Base-by-base conservation (phyloP, 208 protist species). In the Acanthamoeba triangularis region DNA sequence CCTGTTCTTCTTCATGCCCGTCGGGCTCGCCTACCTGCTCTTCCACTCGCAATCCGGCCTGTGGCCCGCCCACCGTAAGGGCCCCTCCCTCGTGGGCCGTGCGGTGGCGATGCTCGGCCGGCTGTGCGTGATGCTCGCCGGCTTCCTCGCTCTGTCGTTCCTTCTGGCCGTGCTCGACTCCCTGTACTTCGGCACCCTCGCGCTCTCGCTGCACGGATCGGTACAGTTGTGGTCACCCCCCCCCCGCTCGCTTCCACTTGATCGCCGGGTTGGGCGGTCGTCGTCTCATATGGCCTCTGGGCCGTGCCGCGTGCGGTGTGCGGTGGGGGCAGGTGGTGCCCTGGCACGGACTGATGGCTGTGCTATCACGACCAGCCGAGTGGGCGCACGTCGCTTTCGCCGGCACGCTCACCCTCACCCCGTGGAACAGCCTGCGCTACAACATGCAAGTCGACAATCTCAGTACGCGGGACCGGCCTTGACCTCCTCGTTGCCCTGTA, bases 361-460 rank as follows among this genome's bases (percentile, higher is more conserved):
- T 56, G 28, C 87, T 93, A 5, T 13, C 67, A 23, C 61, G n/a
- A n/a, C 87, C 65, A 13, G 76, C 87, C 13, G 47, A 33, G 6
- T 93, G 87, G 87, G 28, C 52, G 2, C 56, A 93, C 13, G 14
- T 74, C 6, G 28, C 30, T 7, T 30, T 93, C 7, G 25, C 7
- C 6, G 90, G 69, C n/a, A 84, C 67, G 4, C 47, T 78, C 10
- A 84, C 90, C 16, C 13, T 82, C n/a, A 94, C 90, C 0, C 90
- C 90, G 0, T 84, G 63, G 90, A 94, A 94, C 69, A 94, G 90
- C 49, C 52, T 94, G 20, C 52, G 30, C 44, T 94, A 94, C 69
- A 94, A 94, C 49, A 65, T 63, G 41, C 63, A 84, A 61, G 52
- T 67, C 35, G 90, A 94, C n/a, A 94, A 94, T 33, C 69, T 94